Conservation (phyloP, 2,329 filamentous ascomycete species). For the Diaporthe amygdali region DNA sequence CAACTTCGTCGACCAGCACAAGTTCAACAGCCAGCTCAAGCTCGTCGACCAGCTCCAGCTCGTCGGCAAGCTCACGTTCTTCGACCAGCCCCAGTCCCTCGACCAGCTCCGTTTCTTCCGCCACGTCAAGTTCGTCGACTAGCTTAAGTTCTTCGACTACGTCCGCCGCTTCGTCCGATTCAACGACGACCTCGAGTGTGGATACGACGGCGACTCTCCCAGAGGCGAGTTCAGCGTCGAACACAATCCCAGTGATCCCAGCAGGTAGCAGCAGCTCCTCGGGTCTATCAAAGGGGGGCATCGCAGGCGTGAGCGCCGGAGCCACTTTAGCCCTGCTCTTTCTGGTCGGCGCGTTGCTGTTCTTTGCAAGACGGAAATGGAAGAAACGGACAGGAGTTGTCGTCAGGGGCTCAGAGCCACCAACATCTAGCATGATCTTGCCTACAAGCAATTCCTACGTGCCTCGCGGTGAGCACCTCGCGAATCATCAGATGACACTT, state of each 20-base stretch:
- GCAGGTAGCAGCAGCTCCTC: neutral
- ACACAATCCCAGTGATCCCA: neutral
- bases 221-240: neutral
- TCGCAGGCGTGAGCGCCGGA: slow-evolving; percentile 28
- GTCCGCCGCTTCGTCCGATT: neutral
- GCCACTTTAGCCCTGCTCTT: slow-evolving; percentile 18
- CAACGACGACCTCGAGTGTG: neutral
- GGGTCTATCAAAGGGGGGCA: slow-evolving; percentile 25
- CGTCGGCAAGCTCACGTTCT: neutral
- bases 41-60: neutral
- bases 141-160: neutral
- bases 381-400: slow-evolving; percentile 5
- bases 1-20: neutral
- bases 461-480: neutral
- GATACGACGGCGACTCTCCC: neutral
- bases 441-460: neutral
- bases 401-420: slow-evolving; percentile 7
- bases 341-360: slow-evolving; percentile 15
- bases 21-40: neutral
- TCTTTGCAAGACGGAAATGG: neutral
- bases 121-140: neutral
- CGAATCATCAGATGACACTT: neutral
- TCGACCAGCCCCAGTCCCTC: neutral
- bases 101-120: neutral
- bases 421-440: neutral